Base-by-base conservation (phyloP, 441 rosid genomes). In the Corymbia calophylla region DNA sequence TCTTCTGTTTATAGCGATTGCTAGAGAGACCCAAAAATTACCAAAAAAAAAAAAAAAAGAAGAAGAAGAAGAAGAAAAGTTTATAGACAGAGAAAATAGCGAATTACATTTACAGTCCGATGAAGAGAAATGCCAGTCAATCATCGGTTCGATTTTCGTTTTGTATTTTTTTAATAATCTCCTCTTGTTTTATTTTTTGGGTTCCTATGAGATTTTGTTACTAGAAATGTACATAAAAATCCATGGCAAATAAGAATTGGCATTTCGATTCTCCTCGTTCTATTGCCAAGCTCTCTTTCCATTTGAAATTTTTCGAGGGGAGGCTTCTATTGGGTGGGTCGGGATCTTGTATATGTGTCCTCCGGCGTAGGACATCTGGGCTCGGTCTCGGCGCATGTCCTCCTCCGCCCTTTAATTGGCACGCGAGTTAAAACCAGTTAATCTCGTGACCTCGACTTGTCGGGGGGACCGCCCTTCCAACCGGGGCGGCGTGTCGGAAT, bases 1-100 rank as follows among this genome's bases (percentile, higher is more conserved):
- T 94, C 95, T 90, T 93, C 91, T 90, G 97, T 96, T 35, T 97
- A 97, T 92, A 97, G 68, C 88, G 95, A 95, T 85, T 97, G 99
- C 92, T 96, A 93, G 64, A 2, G 64, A 4, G 44, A 39, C 44
- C 6, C 1, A 58, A 10, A 58, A 25, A 2, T 58, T 25, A 29
- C 0, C 23, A 23, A 9, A 8, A 19, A 19, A 49, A 18, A 19
- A 9, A 8, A 1, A 9, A 8, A 0, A 1, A 1, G 1, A 0
- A 4, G 2, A 21, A 80, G 64, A n/a, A n/a, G 15, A 16, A 5
- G 13, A 51, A 48, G 18, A 15, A 86, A 23, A 84, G 29, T 51
- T 62, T 23, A 85, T 84, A 62, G 85, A 56, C 49, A 68, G 53
- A n/a, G 48, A 12, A 77, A 77, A 77, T 44, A 44, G 84, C 51